Conservation (phyloP, 2,329 filamentous ascomycete species). For the Lachnellula arida region DNA sequence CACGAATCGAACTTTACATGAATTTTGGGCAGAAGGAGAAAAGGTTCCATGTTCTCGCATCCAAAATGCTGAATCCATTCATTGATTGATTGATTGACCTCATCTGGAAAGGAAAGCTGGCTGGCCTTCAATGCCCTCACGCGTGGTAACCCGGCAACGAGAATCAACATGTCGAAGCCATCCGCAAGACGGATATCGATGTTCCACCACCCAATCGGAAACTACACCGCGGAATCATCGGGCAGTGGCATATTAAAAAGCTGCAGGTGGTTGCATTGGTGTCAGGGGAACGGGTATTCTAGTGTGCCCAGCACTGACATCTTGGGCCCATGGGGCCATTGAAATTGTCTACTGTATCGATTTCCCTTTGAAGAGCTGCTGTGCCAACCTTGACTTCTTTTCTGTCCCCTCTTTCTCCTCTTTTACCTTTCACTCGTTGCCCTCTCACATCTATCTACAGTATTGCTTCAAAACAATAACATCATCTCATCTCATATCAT, state of each 20-base stretch:
- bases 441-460: neutral
- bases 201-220: constrained; percentile 8
- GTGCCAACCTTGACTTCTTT: constrained; percentile 1
- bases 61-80: neutral
- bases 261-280: constrained; percentile 1
- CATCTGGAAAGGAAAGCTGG: neutral
- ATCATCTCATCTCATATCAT: neutral
- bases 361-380: constrained; percentile 4
- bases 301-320: neutral
- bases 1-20: neutral
- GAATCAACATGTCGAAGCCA: constrained; percentile 3
- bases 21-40: neutral
- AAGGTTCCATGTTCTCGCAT: neutral
- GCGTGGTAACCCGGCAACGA: neutral
- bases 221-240: neutral
- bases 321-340: neutral
- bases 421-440: neutral
- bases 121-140: neutral
- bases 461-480: neutral
- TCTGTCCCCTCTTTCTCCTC: neutral
- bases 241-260: neutral
- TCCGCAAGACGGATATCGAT: constrained; percentile 2
- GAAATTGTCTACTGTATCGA: constrained; percentile 7
- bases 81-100: neutral
- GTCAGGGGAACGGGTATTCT: neutral